Conservation (phyloP, 441 rosid genomes). For the Eruca vesicaria region DNA sequence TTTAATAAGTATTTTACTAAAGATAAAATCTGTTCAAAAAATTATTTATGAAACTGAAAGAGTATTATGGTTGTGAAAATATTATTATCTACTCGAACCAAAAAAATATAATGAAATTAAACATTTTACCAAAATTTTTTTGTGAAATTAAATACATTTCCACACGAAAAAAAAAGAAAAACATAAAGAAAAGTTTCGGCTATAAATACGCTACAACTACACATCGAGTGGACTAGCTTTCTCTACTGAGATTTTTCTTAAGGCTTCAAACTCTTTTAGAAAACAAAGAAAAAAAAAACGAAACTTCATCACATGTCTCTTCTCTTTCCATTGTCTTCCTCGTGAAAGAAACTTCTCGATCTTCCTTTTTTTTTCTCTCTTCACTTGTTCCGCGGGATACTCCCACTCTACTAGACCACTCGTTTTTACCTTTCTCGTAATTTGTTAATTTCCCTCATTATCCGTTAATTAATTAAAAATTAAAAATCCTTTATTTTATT, state of each 20-base stretch:
- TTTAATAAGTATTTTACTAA: too few relatives aligned
- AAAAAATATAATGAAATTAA: too few relatives aligned
- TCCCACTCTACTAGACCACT: conserved; percentile 18
- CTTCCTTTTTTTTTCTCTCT: neutral
- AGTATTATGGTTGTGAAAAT: too few relatives aligned
- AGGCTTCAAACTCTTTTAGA: neutral
- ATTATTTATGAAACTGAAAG: too few relatives aligned
- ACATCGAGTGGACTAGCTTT: conserved; percentile 26
- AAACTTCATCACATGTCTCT: conserved; percentile 5
- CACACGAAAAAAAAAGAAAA: neutral
- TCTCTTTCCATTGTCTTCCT: conserved; percentile 29
- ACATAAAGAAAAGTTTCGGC: neutral
- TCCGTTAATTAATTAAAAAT: neutral
- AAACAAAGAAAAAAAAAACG: neutral
- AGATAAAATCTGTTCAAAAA: too few relatives aligned
- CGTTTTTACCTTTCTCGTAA: neutral
- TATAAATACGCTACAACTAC: conserved; percentile 24
- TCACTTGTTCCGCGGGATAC: conserved; percentile 16
- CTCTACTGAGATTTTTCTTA: neutral
- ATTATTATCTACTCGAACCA: too few relatives aligned
- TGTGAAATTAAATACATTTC: neutral
- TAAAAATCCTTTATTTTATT: neutral
- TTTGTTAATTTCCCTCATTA: neutral
- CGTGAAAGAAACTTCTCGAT: conserved; percentile 34
- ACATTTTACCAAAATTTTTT: too few relatives aligned